Base-by-base conservation (phyloP, 257 asterid genomes). In the Lycium ferocissimum region DNA sequence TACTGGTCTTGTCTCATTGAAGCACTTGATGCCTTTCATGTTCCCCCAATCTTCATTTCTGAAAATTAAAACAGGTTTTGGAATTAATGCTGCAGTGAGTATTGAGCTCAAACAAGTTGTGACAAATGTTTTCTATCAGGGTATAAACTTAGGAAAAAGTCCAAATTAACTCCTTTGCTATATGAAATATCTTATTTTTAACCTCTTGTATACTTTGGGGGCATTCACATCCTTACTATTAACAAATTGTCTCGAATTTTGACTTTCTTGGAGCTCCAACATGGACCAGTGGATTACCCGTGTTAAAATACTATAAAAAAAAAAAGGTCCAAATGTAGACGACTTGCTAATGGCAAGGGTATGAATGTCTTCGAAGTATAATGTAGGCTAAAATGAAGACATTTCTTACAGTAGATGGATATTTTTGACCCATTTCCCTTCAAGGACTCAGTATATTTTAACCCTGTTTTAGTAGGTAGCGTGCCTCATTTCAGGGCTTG, bases 41-140 rank as follows among this genome's bases (percentile, higher is more conserved):
- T 88, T 85, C 3, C 97, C 97, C 98, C 99, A 94, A 26, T 92
- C 98, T 26, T 84, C 91, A n/a, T 94, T 91, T 88, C 98, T 96
- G 92, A 17, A 82, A 7, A 49, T 15, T 49, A 0, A 35, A 8
- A 49, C 37, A 35, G n/a, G 12, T 9, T 13, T 35, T 14, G 3
- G 15, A 5, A 1, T 0, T 17, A 7, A 80, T 85, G 58, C 6
- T 75, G 45, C 71, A 3, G 17, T 67, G 9, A 22, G 26, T 49
- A 14, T 79, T 40, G 40, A 67, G 51, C 45, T 10, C 9, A 45
- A 84, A 38, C 0, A 35, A n/a, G 38, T 47, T 61, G 71, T 62
- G 13, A 61, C 11, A 26, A 61, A 18, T 61, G 67, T 61, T 59
- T 59, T 56, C 37, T n/a, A 9, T 62, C 37, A 62, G 14, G 37